Evolutionary conservation across 73 alveolate species (phyloP).

Genomic region (Paramecium sexaurelia): DNA sequence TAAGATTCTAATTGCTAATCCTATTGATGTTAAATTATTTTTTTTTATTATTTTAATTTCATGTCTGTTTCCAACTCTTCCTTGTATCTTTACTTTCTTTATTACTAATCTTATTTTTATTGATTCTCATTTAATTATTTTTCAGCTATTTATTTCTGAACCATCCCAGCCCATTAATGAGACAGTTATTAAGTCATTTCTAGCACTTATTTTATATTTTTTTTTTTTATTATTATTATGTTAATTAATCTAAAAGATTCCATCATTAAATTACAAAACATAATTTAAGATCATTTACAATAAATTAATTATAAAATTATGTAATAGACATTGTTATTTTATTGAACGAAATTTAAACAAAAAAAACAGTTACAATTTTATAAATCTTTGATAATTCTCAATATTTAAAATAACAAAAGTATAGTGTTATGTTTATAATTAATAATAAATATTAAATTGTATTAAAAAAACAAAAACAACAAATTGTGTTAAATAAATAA

Average conservation of each 20-base stretch:
- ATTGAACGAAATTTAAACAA: too few species aligned
- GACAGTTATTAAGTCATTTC: constrained; percentile 1
- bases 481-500: neutral
- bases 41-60: constrained; percentile 19
- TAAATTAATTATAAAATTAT: neutral
- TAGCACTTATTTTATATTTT: neutral
- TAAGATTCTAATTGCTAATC: constrained; percentile 18
- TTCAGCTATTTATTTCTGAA: neutral
- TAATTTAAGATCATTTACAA: neutral
- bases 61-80: constrained; percentile 56
- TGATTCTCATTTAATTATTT: neutral
- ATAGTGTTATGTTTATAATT: neutral
- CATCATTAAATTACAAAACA: neutral
- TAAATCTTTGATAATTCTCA: neutral
- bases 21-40: neutral
- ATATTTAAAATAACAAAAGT: neutral
- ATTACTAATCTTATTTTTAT: neutral
- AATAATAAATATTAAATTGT: too few species aligned
- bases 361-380: neutral
- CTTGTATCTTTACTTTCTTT: constrained; percentile 20
- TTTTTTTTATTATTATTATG: neutral
- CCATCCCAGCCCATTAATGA: constrained; percentile 1
- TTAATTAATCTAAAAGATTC: neutral
- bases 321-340: neutral
- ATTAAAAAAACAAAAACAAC: neutral